phyloP scores from a whole-genome alignment of 441 rosid species.

The Brassica balearica region DNA sequence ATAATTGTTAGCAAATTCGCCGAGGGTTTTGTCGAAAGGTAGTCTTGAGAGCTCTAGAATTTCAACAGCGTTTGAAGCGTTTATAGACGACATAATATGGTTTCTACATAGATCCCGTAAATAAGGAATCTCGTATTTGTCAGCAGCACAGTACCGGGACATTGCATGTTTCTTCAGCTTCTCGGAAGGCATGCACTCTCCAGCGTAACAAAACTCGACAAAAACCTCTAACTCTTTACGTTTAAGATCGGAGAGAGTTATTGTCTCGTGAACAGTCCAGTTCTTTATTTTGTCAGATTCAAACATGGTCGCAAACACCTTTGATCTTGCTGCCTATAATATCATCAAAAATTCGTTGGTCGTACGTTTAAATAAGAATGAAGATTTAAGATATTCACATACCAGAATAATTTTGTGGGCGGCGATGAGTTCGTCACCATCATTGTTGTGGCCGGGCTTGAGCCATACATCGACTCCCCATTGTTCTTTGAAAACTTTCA shows the following conservation, averaged over 20 bases:
- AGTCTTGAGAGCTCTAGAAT: conserved; percentile 1
- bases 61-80: background rate
- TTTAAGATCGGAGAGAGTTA: background rate
- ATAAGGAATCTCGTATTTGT: background rate
- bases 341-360: background rate
- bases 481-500: background rate
- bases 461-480: background rate
- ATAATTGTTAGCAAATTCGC: background rate
- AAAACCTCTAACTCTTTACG: background rate
- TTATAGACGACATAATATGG: background rate
- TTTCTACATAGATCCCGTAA: background rate
- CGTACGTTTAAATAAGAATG: background rate
- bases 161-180: conserved; percentile 1
- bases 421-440: background rate
- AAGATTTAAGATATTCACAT: background rate
- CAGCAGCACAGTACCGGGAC: background rate
- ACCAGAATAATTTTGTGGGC: background rate
- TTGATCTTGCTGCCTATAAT: conserved; percentile 4
- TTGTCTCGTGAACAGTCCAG: background rate
- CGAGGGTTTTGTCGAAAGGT: background rate
- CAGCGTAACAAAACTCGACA: conserved; percentile 3
- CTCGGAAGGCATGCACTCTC: background rate
- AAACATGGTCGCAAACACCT: conserved; percentile 5
- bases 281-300: background rate
- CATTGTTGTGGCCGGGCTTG: background rate